Evolutionary conservation across 371 early-diverging fungal genomes (phyloP).

Genomic region (Haplosporangium sp.): DNA sequence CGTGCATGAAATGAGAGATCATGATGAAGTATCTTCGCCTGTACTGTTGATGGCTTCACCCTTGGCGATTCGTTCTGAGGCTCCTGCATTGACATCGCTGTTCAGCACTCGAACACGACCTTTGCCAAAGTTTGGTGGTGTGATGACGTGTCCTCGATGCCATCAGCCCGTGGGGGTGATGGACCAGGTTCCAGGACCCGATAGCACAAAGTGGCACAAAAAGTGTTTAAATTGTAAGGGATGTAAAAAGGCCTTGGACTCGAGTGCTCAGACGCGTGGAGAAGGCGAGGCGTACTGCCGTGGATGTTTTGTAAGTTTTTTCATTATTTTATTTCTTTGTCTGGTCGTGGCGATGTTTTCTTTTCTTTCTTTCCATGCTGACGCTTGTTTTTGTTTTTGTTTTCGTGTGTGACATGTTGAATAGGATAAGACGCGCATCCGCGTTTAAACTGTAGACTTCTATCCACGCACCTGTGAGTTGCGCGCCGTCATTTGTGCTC

Average conservation of each 20-base stretch:
- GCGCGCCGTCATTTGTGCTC: no score
- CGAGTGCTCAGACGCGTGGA: conserved; percentile 60
- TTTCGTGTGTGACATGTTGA: neutral
- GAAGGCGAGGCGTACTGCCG: conserved; percentile 63
- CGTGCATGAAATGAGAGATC: conserved; percentile 2
- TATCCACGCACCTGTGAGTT: neutral
- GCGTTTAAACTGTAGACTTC: conserved; percentile 8
- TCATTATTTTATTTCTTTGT: neutral
- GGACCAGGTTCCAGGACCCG: conserved; percentile 69
- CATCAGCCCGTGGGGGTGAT: conserved; percentile 61
- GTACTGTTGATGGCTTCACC: conserved; percentile 47
- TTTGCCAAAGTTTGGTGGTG: conserved; percentile 66
- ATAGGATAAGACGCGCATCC: conserved; percentile 41
- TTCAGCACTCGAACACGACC: conserved; percentile 52
- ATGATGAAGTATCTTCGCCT: conserved; percentile 10
- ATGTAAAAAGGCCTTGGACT: conserved; percentile 69
- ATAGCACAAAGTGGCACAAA: conserved; percentile 70
- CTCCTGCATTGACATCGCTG: conserved; percentile 41
- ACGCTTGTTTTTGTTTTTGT: neutral
- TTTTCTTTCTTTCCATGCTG: neutral
- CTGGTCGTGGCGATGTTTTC: neutral
- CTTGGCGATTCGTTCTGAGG: conserved; percentile 14
- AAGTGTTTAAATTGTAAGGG: conserved; percentile 65
- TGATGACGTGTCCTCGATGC: conserved; percentile 65
- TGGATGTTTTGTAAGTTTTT: conserved; percentile 57